Evolutionary conservation across 495 filamentous ascomycete genomes (phyloP), one percentile per base, ranked within the genome.

Genomic region (Penicillium soppii): DNA sequence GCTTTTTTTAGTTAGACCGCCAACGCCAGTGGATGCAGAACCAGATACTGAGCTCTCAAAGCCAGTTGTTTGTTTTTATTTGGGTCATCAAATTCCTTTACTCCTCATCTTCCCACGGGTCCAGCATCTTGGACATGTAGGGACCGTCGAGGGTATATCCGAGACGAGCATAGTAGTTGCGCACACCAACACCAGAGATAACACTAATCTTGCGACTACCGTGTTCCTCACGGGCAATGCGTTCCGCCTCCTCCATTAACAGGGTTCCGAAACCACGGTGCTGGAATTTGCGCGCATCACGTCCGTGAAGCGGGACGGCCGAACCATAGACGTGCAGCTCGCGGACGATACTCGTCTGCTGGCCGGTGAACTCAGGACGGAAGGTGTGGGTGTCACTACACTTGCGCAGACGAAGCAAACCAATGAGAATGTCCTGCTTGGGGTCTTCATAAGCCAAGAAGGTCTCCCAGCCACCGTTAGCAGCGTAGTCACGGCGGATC

Each of bases 371-470:
- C 63, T 98, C 94, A 17, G 85, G 82, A 37, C 94, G 86, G 76
- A 92, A 98, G 0, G 95, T 97, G 67, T 95, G 87, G 44, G 85
- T 90, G 52, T 82, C 74, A 17, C 87, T 92, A 63, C 94, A 98
- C 73, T 95, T 95, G 43, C 94, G 82, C 50, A 98, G 70, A 12
- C 94, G 86, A 32, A 98, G 83, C 41, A 98, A 74, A 13, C 89
- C 95, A 44, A 98, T 96, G 15, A 98, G 73, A 53, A 98, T 97
- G 68, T 98, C 94, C 67, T 97, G 94, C 74, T 97, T 96, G 3
- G 94, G 94, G 62, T 98, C 94, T 63, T 98, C 94, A 61, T 97
- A 98, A 16, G 94, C 91, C 5, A 98, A 72, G 71, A 98, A 98
- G 0, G 95, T 97, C 70, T 98, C 94, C 94, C 94, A 98, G 12